Evolutionary conservation across 1,284 basidiomycete genomes (phyloP), one percentile per base, ranked within the genome.

Genomic region (Pascua sp.): DNA sequence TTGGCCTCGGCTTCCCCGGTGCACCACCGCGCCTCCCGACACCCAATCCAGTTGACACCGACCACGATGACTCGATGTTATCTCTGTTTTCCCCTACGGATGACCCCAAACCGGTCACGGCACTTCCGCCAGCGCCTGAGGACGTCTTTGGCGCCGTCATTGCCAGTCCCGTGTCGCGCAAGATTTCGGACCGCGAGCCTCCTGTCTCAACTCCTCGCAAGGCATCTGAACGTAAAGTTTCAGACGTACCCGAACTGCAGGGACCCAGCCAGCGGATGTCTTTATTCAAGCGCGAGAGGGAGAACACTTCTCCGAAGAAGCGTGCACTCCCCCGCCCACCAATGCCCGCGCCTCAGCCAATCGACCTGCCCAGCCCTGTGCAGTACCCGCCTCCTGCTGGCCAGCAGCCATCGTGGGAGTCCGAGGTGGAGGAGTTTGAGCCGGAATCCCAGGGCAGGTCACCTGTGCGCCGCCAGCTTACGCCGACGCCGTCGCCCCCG

Each of bases 1-100:
- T 78, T 4, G 76, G 76, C 16, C 59, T 76, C n/a, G 76, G 76
- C 8, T 62, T 60, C 57, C 67, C 67, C 11, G 53, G 60, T 8
- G 36, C 55, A 13, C 45, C 49, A 1, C 48, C 54, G 24, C 24
- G 24, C 24, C 24, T 32, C 24, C 24, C 24, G 24, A 32, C 24
- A 32, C 24, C 24, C 24, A 32, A 32, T 7, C 24, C 24, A 3
- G 24, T 32, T 3, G 24, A 32, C 24, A 32, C 24, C 24, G 7
- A 32, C 24, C 7, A 32, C 24, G 24, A 32, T 32, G 24, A 32
- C 24, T 32, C 24, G 24, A 32, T 32, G 24, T 32, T 32, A 32
- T 32, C 24, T 32, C 24, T 32, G 24, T 32, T 32, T 32, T 32
- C 24, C 7, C 24, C 24, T 7, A 32, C 24, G 24, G 24, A 32